phyloP scores from a whole-genome alignment of 192 early-diverging fungal species.

The Backusella tuberculispora region DNA sequence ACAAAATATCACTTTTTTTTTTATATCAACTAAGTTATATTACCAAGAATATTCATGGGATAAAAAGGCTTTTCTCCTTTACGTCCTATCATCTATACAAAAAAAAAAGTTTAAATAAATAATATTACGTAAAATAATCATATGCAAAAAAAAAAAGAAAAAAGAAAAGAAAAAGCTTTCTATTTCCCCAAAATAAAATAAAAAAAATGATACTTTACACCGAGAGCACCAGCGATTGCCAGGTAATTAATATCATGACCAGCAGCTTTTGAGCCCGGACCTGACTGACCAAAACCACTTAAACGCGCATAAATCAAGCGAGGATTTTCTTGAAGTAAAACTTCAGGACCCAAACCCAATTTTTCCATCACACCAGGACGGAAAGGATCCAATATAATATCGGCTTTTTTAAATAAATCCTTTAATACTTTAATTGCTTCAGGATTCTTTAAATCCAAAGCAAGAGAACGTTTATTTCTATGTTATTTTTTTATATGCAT shows the following conservation, averaged over 20 bases:
- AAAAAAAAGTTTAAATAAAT: not conserved
- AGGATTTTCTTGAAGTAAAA: constrained; percentile 57
- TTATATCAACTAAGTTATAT: too few species aligned
- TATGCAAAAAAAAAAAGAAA: not conserved
- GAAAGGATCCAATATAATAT: constrained; percentile 71
- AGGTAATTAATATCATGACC: constrained; percentile 75
- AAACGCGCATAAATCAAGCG: constrained; percentile 61
- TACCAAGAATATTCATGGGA: constrained; percentile 48
- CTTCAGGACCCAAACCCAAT: constrained; percentile 64
- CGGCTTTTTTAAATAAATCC: constrained; percentile 50
- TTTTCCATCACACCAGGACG: constrained; percentile 72
- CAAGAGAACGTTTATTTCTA: constrained; percentile 65
- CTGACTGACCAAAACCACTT: constrained; percentile 72
- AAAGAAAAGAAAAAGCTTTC: not conserved
- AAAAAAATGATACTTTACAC: constrained; percentile 34
- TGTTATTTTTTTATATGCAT: not conserved
- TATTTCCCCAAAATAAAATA: too few species aligned
- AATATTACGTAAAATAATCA: constrained; percentile 9
- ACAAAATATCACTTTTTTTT: not conserved
- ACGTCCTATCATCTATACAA: constrained; percentile 48
- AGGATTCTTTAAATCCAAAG: constrained; percentile 60
- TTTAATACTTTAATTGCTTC: constrained; percentile 49
- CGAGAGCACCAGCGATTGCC: constrained; percentile 64
- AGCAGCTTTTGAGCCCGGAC: constrained; percentile 54
- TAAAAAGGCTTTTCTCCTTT: constrained; percentile 48